A percentile compares a stretch with the other conserved stretches of the same genome.
These are phyloP conservation scores for Neobulgaria alba DNA, from an alignment of 2,329 filamentous ascomycete species.

Conservation along the genomic window DNA sequence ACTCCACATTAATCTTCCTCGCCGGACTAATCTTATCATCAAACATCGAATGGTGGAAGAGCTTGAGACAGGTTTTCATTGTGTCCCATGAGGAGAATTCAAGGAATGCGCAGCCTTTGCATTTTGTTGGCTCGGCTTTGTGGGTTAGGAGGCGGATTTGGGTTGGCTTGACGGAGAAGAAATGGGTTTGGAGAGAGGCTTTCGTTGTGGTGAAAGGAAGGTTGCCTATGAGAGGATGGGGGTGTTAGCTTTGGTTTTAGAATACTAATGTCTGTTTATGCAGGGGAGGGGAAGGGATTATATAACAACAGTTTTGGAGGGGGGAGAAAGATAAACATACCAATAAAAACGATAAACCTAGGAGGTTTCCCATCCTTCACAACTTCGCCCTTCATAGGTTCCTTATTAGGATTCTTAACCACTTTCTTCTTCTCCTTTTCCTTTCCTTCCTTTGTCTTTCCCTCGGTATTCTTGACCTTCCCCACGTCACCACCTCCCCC, in stretches of 20 bases:
- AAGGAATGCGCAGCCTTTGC: constrained; percentile 75
- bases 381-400: neutral
- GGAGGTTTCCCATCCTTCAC: constrained; percentile 22
- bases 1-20: constrained; percentile 83
- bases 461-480: constrained; percentile 27
- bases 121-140: constrained; percentile 48
- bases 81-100: constrained; percentile 81
- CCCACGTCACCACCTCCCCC: constrained; percentile 10
- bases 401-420: constrained; percentile 3
- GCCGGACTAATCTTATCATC: constrained; percentile 43
- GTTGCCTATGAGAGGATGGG: constrained; percentile 49
- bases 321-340: constrained; percentile 33
- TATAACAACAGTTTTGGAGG: neutral
- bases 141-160: constrained; percentile 67
- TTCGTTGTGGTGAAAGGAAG: constrained; percentile 76
- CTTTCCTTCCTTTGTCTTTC: neutral
- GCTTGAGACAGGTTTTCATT: constrained; percentile 87
- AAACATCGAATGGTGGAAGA: constrained; percentile 82
- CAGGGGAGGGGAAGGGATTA: neutral
- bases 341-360: constrained; percentile 73
- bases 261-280: no score
- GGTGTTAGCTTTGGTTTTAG: neutral
- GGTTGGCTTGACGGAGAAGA: constrained; percentile 62
- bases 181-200: constrained; percentile 63
- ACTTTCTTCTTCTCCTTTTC: constrained; percentile 26